These are phyloP conservation scores for Fulvia fulva DNA, from an alignment of 2,329 filamentous ascomycete genomes.

Conservation along the genomic window DNA sequence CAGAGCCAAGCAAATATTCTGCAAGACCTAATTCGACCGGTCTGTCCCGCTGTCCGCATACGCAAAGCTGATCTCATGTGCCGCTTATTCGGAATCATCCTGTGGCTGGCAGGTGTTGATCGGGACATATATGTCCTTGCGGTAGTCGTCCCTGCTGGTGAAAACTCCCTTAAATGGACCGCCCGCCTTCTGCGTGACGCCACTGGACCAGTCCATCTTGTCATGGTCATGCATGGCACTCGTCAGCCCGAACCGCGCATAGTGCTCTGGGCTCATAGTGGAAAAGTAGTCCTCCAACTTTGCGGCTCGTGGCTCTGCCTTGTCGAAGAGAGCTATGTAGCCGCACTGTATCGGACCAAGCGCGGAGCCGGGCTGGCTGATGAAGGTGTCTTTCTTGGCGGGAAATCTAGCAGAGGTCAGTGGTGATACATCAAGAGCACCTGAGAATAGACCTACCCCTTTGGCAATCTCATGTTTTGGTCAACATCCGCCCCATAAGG, in stretches of 20 bases:
- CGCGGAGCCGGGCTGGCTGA: not conserved
- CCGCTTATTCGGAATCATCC: not conserved
- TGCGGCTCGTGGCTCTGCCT: not conserved
- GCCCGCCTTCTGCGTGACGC: not conserved
- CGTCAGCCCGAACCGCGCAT: not conserved
- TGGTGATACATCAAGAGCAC: not conserved
- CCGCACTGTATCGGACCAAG: not conserved
- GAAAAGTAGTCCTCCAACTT: not conserved
- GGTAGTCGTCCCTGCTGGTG: not conserved
- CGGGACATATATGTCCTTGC: not conserved
- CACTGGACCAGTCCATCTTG: not conserved
- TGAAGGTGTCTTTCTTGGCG: not conserved
- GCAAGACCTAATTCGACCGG: too few species aligned
- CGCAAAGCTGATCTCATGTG: too few species aligned
- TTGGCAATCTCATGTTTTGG: not conserved
- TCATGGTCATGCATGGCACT: not conserved
- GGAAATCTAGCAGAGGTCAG: not conserved
- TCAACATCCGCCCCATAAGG: not conserved
- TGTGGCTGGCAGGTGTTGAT: not conserved
- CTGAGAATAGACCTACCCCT: not conserved
- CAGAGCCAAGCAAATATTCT: too few species aligned
- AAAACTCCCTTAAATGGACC: not conserved
- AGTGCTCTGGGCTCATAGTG: not conserved
- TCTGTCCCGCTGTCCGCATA: not conserved
- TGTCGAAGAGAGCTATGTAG: not conserved